Evolutionary conservation across 108 stramenopile species (phyloP).

Genomic region (Schizochytrium sp.): DNA sequence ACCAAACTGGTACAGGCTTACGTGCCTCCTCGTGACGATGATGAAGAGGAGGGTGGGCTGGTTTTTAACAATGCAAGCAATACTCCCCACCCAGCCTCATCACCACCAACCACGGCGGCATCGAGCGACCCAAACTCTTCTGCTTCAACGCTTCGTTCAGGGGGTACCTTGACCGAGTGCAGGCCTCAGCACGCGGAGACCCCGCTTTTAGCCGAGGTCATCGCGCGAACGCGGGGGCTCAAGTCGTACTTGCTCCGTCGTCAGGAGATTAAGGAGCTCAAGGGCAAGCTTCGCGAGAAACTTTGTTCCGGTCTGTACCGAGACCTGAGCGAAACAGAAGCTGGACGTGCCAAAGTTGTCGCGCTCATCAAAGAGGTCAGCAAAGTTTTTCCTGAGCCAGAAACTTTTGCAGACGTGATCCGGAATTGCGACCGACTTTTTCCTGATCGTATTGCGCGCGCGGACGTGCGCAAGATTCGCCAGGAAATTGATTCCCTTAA

Average conservation of each 20-base stretch:
- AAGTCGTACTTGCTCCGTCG: background rate
- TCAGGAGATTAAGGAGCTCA: background rate
- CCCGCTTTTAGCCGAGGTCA: background rate
- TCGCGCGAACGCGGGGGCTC: background rate
- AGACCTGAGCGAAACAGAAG: background rate
- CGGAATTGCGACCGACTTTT: background rate
- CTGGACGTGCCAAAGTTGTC: background rate
- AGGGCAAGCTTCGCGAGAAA: background rate
- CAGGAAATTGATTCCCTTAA: background rate
- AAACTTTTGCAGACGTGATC: background rate
- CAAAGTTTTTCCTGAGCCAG: background rate
- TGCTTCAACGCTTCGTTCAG: too few species aligned
- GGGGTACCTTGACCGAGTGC: too few species aligned
- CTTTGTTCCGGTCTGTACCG: background rate
- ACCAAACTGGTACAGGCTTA: background rate
- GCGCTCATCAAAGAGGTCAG: background rate
- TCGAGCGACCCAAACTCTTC: too few species aligned
- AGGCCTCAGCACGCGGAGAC: too few species aligned
- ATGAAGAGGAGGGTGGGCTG: too few species aligned
- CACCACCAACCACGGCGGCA: too few species aligned
- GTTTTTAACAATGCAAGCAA: too few species aligned
- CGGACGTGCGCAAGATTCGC: background rate
- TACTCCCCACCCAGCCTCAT: too few species aligned
- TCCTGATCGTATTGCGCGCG: background rate
- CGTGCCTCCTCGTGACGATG: background rate